These are phyloP conservation scores for Alternaria rosae DNA, from an alignment of 2,329 filamentous ascomycete species.

Conservation along the genomic window DNA sequence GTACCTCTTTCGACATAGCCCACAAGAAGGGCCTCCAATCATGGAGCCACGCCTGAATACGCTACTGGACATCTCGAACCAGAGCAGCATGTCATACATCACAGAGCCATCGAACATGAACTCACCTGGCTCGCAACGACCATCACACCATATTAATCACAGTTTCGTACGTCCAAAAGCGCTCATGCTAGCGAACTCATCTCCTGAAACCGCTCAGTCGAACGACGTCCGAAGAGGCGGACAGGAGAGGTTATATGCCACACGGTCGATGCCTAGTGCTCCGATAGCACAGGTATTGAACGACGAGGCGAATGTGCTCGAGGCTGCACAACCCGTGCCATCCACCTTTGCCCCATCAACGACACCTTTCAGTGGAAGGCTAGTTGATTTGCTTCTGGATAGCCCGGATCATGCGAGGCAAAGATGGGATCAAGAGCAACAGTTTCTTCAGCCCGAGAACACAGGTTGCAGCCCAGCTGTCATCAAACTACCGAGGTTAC, in stretches of 20 bases:
- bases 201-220: constrained; percentile 2
- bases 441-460: constrained; percentile 19
- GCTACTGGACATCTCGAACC: constrained; percentile 11
- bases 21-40: constrained; percentile 13
- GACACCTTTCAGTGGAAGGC: constrained; percentile 37
- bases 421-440: constrained; percentile 31
- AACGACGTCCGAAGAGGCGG: constrained; percentile 10
- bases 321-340: constrained; percentile 15
- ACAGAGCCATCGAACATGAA: neutral
- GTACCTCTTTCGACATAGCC: constrained; percentile 11
- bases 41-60: constrained; percentile 16
- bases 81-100: constrained; percentile 1
- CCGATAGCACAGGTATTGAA: constrained; percentile 49
- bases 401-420: constrained; percentile 22
- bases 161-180: constrained; percentile 12
- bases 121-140: constrained; percentile 3
- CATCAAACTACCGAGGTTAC: constrained; percentile 51
- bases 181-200: constrained; percentile 11
- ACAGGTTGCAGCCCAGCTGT: constrained; percentile 28
- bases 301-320: constrained; percentile 25
- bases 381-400: constrained; percentile 39
- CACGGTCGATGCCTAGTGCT: constrained; percentile 31
- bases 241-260: constrained; percentile 3
- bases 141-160: constrained; percentile 4
- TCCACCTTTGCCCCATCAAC: constrained; percentile 18